phyloP scores from a whole-genome alignment of 768 basidiomycete genomes.

The Russula emetica region DNA sequence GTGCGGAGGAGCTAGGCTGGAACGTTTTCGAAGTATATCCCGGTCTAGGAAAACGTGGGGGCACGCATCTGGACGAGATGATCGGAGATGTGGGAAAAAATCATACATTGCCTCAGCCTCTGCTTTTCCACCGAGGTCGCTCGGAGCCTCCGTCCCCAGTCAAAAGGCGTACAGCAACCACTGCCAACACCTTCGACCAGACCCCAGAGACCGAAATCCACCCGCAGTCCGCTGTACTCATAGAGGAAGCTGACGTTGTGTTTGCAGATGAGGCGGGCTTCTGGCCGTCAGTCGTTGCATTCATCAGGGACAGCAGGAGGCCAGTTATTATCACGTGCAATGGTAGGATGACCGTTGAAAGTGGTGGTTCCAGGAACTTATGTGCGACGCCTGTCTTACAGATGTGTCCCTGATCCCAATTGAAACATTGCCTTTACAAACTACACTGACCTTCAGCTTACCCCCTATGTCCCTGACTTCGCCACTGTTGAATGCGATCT shows the following conservation, averaged over 20 bases:
- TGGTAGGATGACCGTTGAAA: constrained; percentile 49
- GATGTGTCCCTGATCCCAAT: constrained; percentile 72
- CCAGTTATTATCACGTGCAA: constrained; percentile 96
- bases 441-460: constrained; percentile 55
- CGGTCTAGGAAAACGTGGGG: constrained; percentile 86
- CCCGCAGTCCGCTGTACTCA: constrained; percentile 78
- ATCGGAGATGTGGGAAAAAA: constrained; percentile 94
- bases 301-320: constrained; percentile 79
- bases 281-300: constrained; percentile 74
- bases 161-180: constrained; percentile 4
- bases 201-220: constrained; percentile 1
- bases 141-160: constrained; percentile 24
- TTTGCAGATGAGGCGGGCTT: constrained; percentile 84
- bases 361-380: constrained; percentile 17
- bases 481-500: constrained; percentile 28
- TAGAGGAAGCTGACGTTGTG: constrained; percentile 95
- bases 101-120: constrained; percentile 47
- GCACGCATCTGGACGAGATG: constrained; percentile 67
- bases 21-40: constrained; percentile 96
- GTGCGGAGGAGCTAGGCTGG: constrained; percentile 91
- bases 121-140: constrained; percentile 22
- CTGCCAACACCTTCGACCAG: neutral
- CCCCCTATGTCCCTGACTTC: constrained; percentile 29
- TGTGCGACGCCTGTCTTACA: constrained; percentile 33
- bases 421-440: constrained; percentile 72